Percentiles rank a stretch among this genome's conserved stretches.
These are phyloP conservation scores for Sequoia sempervirens DNA, from an alignment of 75 land plant species.

Conservation along the genomic window DNA sequence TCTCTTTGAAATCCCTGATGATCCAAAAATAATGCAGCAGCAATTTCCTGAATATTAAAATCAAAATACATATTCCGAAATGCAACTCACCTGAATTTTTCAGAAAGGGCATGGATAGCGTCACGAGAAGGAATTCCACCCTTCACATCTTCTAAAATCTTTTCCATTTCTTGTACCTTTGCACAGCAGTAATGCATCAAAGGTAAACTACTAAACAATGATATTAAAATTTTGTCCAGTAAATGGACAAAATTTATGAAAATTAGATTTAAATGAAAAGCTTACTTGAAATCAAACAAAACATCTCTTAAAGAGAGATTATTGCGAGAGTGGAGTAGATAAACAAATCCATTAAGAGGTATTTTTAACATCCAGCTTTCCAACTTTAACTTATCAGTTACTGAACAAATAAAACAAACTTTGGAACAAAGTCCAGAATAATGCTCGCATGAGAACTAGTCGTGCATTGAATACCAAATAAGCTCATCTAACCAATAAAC, in stretches of 20 bases:
- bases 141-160: constrained; percentile 51
- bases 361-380: background rate
- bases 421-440: background rate
- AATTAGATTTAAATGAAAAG: background rate
- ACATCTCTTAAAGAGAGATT: background rate
- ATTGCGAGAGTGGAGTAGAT: background rate
- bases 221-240: background rate
- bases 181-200: background rate
- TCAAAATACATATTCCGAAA: background rate
- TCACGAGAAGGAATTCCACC: constrained; percentile 67
- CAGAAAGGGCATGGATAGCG: constrained; percentile 53
- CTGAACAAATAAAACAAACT: constrained; percentile 1
- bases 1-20: background rate
- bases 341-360: background rate
- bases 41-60: background rate
- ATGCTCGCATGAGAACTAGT: background rate
- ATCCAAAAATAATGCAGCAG: background rate
- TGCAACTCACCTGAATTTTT: constrained; percentile 60
- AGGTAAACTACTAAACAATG: background rate
- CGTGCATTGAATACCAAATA: background rate
- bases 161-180: constrained; percentile 83
- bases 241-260: background rate
- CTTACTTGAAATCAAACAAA: background rate
- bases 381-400: background rate
- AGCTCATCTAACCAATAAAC: background rate